Evolutionary conservation across 768 basidiomycete species (phyloP), one percentile per base, ranked within the genome.

Genomic region (Terana coerulea): DNA sequence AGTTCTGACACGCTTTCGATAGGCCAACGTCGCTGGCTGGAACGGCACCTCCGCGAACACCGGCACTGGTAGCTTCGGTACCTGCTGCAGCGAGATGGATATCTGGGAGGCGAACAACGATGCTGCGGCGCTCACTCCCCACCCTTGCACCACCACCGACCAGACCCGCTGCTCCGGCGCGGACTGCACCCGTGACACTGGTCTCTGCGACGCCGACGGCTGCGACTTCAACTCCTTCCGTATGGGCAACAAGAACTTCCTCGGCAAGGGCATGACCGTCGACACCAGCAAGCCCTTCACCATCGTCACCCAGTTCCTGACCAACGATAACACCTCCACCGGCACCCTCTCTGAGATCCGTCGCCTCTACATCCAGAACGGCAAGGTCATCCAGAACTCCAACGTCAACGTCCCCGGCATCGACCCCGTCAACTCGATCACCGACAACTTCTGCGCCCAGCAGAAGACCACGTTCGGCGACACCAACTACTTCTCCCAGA

Each of bases 61-160:
- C 9, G 78, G 78, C 21, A 64, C 63, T 9, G 78, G 78, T 33
- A 25, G 60, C 26, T 69, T 61, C 58, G 78, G 78, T 57, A 65
- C 78, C 14, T 80, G 78, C 71, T 80, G 79, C 64, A 69, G 64
- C 52, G 78, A 79, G 67, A 79, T 80, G 77, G 78, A 80, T 63
- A 69, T 80, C 28, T 79, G 77, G 78, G 77, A 79, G 59, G 77
- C 77, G 56, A 80, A 79, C 70, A 67, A 65, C 54, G 67, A 71
- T 54, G 66, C 79, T n/a, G 65, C 74, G n/a, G 78, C 78, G 17
- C 73, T 65, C 64, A 80, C 79, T 36, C 75, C 79, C 46, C 79
- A 80, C 63, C 69, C 72, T 26, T 80, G 78, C 67, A 64, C 65
- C 17, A 61, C 65, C 52, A 52, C 57, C 22, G 75, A 71, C 30